A percentile compares a stretch with the other conserved stretches of the same genome.
These are phyloP conservation scores for Apiospora arundinis DNA, from an alignment of 2,329 filamentous ascomycete species.

Conservation along the genomic window DNA sequence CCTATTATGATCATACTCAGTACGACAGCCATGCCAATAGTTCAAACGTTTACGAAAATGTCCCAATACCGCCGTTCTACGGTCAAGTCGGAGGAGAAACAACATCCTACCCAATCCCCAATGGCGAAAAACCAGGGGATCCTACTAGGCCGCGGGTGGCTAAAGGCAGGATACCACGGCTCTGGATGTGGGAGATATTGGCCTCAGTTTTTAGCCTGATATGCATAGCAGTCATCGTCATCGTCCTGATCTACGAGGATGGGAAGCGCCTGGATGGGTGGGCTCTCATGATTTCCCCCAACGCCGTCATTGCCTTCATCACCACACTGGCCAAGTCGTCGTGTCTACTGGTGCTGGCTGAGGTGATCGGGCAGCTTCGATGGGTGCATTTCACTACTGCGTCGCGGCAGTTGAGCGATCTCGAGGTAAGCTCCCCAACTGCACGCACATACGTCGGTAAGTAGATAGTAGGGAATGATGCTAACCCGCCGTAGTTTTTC, in stretches of 20 bases:
- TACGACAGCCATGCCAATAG: background rate
- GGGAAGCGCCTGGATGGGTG: constrained; percentile 26
- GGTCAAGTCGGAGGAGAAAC: background rate
- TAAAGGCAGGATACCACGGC: background rate
- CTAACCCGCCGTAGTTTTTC: constrained; percentile 20
- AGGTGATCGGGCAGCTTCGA: constrained; percentile 27
- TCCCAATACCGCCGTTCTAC: background rate
- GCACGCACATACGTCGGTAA: background rate
- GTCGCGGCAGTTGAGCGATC: constrained; percentile 20
- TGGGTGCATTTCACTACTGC: constrained; percentile 25
- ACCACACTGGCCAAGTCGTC: constrained; percentile 27
- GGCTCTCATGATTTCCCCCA: constrained; percentile 26
- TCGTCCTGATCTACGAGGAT: constrained; percentile 25
- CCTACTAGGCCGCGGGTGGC: background rate
- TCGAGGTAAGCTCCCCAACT: constrained; percentile 7
- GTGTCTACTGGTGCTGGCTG: constrained; percentile 24
- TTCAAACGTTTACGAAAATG: background rate
- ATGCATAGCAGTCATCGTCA: constrained; percentile 24
- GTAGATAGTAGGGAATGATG: background rate
- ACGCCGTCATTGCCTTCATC: constrained; percentile 28
- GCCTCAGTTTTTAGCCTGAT: constrained; percentile 16
- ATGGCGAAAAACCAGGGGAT: background rate
- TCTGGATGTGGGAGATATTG: constrained; percentile 23
- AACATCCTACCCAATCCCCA: background rate
- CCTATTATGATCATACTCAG: background rate